phyloP scores from a whole-genome alignment of 2,329 filamentous ascomycete genomes.

The Fusarium neocosmosporiellum region DNA sequence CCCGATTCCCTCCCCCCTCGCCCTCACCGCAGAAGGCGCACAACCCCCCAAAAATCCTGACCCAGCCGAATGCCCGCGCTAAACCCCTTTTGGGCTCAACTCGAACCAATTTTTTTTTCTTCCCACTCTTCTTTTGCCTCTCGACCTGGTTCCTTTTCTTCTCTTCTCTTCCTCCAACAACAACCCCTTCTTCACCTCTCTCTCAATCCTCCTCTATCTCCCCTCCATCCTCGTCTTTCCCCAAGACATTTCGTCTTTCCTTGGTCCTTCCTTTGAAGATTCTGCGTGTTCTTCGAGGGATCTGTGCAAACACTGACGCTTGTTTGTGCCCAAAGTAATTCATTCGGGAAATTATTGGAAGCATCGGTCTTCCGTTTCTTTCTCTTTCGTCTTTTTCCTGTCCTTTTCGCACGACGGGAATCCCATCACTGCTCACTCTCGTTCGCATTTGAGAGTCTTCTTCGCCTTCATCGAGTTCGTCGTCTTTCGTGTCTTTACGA shows the following conservation, averaged over 20 bases:
- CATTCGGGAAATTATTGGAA: conserved; percentile 48
- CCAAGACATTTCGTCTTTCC: conserved; percentile 51
- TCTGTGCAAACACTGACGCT: conserved; percentile 47
- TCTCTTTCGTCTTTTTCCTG: conserved; percentile 46
- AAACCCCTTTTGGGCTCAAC: conserved; percentile 47
- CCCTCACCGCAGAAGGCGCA: conserved; percentile 43
- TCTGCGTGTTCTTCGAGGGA: conserved; percentile 57
- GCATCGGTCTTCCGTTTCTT: conserved; percentile 49
- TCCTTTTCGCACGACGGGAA: conserved; percentile 46
- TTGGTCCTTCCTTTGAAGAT: conserved; percentile 62
- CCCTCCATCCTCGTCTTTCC: conserved; percentile 46
- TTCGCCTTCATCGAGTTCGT: conserved; percentile 28
- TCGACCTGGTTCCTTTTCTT: conserved; percentile 47
- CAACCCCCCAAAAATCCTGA: conserved; percentile 41
- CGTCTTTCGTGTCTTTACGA: conserved; percentile 35
- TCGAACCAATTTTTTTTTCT: conserved; percentile 52
- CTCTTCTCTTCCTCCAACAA: conserved; percentile 44
- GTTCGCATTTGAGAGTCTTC: conserved; percentile 43
- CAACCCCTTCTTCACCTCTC: background rate
- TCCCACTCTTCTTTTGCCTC: conserved; percentile 49
- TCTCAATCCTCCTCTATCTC: conserved; percentile 46
- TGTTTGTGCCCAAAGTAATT: conserved; percentile 48
- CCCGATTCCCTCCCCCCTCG: conserved; percentile 21
- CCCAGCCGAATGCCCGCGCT: conserved; percentile 41
- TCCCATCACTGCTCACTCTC: conserved; percentile 40